These are phyloP conservation scores for Candida montana DNA, from an alignment of 805 yeast species.

Conservation along the genomic window DNA sequence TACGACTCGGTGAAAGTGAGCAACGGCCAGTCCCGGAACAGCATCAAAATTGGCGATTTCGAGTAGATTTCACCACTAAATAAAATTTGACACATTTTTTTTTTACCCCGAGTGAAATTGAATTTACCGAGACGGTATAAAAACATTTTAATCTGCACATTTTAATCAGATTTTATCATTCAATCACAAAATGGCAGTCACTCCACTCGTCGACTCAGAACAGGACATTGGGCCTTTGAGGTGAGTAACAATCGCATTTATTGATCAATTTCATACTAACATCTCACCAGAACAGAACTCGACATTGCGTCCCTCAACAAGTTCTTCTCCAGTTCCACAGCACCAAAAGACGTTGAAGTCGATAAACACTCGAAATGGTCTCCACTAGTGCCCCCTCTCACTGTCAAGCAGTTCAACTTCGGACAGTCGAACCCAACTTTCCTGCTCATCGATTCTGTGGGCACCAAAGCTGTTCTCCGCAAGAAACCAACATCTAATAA, in stretches of 20 bases:
- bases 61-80: neutral
- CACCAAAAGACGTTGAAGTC: constrained; percentile 11
- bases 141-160: neutral
- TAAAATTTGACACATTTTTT: neutral
- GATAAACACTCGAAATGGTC: constrained; percentile 20
- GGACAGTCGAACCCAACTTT: constrained; percentile 67
- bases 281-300: constrained; percentile 21
- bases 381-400: constrained; percentile 26
- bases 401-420: constrained; percentile 47
- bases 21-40: neutral
- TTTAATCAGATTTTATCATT: too few relatives aligned
- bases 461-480: constrained; percentile 43
- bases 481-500: constrained; percentile 50
- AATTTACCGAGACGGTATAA: constrained; percentile 2
- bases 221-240: constrained; percentile 23
- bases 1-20: constrained; percentile 6
- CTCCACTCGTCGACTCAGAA: constrained; percentile 21
- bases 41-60: neutral
- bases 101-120: neutral
- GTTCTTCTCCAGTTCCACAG: constrained; percentile 18
- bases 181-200: neutral
- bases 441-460: constrained; percentile 36
- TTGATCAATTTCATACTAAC: neutral
- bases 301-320: constrained; percentile 22
- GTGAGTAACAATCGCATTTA: constrained; percentile 11